Evolutionary conservation across 805 yeast genomes (phyloP), one percentile per base, ranked within the genome.

Genomic region (Ogataea populi-albae): DNA sequence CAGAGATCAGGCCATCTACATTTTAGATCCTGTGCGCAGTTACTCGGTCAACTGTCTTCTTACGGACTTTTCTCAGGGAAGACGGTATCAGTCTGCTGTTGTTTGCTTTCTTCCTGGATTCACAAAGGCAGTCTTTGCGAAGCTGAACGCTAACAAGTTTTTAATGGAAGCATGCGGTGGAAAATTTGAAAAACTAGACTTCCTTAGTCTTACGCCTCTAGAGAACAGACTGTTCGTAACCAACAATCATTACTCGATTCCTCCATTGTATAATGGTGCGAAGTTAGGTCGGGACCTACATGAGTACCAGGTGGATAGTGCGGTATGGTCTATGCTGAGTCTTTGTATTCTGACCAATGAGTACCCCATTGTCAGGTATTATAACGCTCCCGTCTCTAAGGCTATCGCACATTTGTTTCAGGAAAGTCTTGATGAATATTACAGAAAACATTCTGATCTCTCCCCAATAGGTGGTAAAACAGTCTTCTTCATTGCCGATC

Each of bases 361-460:
- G 53, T 86, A 83, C 49, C 98, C 98, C 2, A 73, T 83, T 28
- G 76, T 93, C 15, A 69, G 98, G 47, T 86, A 77, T 61, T 81
- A 78, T 53, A 67, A 76, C 6, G 72, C 80, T 4, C 73, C 73
- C 26, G 65, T 71, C 12, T 64, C 75, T 24, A 66, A 69, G 7
- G 56, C 64, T 20, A 68, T 91, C 30, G 96, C 97, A 1, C 65
- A 63, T 19, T 76, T 71, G 38, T 81, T 89, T 41, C 95, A 88
- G 56, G 50, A 62, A 4, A 78, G 73, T 33, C 62, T 91, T 25
- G 95, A 86, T 54, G 75, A 77, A 33, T 86, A 87, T 59, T 82
- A 89, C 3, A 69, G 95, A 34, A 62, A 61, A 4, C 71, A 87
- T 52, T 70, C 75, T 3, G 77, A 82, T 40, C 81, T 80, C 54